phyloP scores from a whole-genome alignment of 352 stramenopile genomes.

The Phytophthora nicotianae region DNA sequence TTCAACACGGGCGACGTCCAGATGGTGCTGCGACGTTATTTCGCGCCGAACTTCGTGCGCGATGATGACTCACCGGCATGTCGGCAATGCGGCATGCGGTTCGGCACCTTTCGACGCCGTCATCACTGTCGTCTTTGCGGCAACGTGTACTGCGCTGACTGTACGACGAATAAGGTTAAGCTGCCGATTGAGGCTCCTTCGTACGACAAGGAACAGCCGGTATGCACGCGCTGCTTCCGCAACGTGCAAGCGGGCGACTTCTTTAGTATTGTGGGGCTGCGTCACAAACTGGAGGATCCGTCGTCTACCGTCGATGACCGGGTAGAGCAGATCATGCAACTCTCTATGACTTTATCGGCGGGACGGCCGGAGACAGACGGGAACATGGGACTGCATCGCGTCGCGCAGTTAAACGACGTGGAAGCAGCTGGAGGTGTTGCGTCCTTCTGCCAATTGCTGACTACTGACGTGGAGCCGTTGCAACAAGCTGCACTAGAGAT shows the following conservation, averaged over 20 bases:
- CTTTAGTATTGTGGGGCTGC: slow-evolving; percentile 74
- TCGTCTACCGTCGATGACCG: slow-evolving; percentile 53
- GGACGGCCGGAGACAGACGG: slow-evolving; percentile 64
- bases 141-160: slow-evolving; percentile 76
- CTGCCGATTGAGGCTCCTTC: slow-evolving; percentile 59
- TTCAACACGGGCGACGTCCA: slow-evolving; percentile 39
- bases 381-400: slow-evolving; percentile 73
- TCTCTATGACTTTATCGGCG: slow-evolving; percentile 58
- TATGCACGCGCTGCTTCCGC: slow-evolving; percentile 78
- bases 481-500: slow-evolving; percentile 72
- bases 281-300: slow-evolving; percentile 57
- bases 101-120: slow-evolving; percentile 74
- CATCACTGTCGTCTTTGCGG: slow-evolving; percentile 84
- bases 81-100: slow-evolving; percentile 71
- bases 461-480: slow-evolving; percentile 54
- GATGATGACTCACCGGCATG: slow-evolving; percentile 59
- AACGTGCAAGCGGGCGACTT: slow-evolving; percentile 75
- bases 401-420: slow-evolving; percentile 87
- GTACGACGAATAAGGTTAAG: slow-evolving; percentile 70
- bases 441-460: slow-evolving; percentile 74
- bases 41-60: slow-evolving; percentile 56
- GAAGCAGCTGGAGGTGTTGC: slow-evolving; percentile 76
- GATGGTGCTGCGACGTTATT: slow-evolving; percentile 57
- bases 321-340: slow-evolving; percentile 70
- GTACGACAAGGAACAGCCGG: slow-evolving; percentile 75